Base-by-base conservation (phyloP, 192 early-diverging fungal species). In the Phlyctochytrium planicorne region DNA sequence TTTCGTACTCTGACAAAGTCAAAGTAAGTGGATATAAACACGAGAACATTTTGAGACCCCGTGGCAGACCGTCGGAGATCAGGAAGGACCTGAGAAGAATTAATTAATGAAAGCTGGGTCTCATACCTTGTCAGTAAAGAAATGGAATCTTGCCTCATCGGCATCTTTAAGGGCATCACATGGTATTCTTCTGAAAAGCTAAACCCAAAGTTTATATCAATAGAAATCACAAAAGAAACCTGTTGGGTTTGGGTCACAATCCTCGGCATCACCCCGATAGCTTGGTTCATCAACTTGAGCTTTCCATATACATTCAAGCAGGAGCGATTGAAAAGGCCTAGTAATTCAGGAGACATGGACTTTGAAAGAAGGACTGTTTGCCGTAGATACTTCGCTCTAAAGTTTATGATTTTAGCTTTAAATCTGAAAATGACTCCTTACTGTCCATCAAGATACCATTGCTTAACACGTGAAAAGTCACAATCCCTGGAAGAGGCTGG, bases 1-100 rank as follows among this genome's bases (percentile, higher is more conserved):
- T 99, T 99, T 47, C 95, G 82, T 47, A 99, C 60, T 4, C 94
- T 83, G 16, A 99, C 91, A 85, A 90, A 99, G 68, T 99, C 97
- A 84, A 97, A 95, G 71, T 98, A 99, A 6, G 90, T 93, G 6
- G 96, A 90, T 1, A 94, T 86, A 77, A 93, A 93, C 40, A 99
- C 84, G 60, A 93, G 34, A 1, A 78, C 68, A 27, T 73, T 63
- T 20, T 63, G 63, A 81, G 76, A 68, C 35, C 65, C 56, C 1
- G 73, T 63, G 14, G 63, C 83, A 69, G 33, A 89, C 32, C 52
- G 77, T 71, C 37, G 74, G 68, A 68, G 80, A 34, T 30, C 75
- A 20, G 91, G 91, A 12, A 92, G 65, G 20, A 88, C 82, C 73
- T 86, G 65, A 25, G n/a, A n/a, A 35, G 24, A 64, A 67, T 82